Evolutionary conservation across 192 early-diverging fungal genomes (phyloP), one percentile per base, ranked within the genome.

Genomic region (Spinellus fusiger): DNA sequence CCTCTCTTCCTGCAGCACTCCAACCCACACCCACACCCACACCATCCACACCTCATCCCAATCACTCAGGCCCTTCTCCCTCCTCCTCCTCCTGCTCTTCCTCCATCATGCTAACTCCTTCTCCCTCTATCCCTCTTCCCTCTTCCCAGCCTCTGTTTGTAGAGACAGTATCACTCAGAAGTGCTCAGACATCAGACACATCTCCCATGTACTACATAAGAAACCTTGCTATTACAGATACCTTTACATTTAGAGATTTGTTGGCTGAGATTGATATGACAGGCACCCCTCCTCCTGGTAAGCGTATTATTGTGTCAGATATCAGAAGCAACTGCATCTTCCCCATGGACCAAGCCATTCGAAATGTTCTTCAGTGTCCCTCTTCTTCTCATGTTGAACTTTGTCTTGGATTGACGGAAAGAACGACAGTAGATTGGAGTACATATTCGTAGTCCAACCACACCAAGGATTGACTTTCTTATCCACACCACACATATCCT

Each of bases 201-300:
- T 55, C 62, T n/a, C 35, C 49, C 27, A 52, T 58, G 29, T 60
- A 59, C 38, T 70, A 59, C 57, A 56, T 70, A 55, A 56, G 52
- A 20, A 70, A 70, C 57, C 49, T 70, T n/a, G 68, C 62, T 31
- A 70, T 70, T 46, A 64, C 68, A 25, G 62, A 70, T 28, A 59
- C 37, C 13, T 70, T 64, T 54, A 70, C 68, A 16, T 70, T 70
- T 32, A 28, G 62, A 35, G 62, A 70, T 38, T 31, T 63, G n/a
- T 35, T 70, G 27, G 37, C 55, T 35, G 61, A 64, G 48, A 64
- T 70, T 25, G 68, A 70, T 29, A 33, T 63, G 49, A 59, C 62
- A 12, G 59, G 59, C 22, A 33, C 29, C 4, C 57, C 72, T 34
- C 72, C 72, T n/a, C 66, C 62, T 20, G 72, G 72, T 7, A 73